Conservation (phyloP, 2,329 filamentous ascomycete species). For the Aspergillus pseudoterreus region DNA sequence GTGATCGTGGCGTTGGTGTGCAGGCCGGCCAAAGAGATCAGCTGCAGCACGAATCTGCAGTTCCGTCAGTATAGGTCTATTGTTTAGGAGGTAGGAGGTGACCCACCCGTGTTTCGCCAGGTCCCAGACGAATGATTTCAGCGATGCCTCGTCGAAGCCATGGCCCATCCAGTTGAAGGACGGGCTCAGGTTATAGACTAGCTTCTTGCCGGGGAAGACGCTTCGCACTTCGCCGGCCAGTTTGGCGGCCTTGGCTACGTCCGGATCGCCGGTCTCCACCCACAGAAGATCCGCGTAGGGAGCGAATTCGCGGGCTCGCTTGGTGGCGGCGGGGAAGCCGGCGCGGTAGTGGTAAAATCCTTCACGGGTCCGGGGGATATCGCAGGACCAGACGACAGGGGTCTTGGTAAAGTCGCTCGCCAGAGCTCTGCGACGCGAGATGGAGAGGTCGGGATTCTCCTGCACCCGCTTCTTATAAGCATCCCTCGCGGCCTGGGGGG, state of each 20-base stretch:
- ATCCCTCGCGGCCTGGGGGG: constrained; percentile 60
- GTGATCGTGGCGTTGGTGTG: constrained; percentile 62
- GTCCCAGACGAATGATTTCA: constrained; percentile 95
- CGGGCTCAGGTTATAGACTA: constrained; percentile 94
- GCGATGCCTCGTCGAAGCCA: constrained; percentile 76
- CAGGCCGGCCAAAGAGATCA: constrained; percentile 63
- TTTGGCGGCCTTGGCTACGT: constrained; percentile 68
- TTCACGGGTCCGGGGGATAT: constrained; percentile 87
- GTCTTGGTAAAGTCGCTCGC: constrained; percentile 64
- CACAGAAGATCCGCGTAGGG: constrained; percentile 93
- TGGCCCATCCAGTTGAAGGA: constrained; percentile 99
- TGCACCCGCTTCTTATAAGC: constrained; percentile 62
- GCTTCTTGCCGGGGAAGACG: constrained; percentile 70
- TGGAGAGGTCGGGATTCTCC: constrained; percentile 68
- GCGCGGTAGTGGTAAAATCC: constrained; percentile 58
- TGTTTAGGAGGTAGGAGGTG: too few relatives aligned
- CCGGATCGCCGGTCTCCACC: constrained; percentile 92
- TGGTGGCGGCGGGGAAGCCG: constrained; percentile 81
- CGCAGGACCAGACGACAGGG: constrained; percentile 81
- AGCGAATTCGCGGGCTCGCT: constrained; percentile 85
- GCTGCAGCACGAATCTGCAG: constrained; percentile 57
- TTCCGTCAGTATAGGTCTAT: background rate
- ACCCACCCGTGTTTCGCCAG: constrained; percentile 82
- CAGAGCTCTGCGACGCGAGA: constrained; percentile 71
- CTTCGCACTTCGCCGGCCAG: constrained; percentile 74